Percentiles rank a stretch among this genome's conserved stretches.
Conservation (phyloP, 345 rosid genomes). For the Eutrema yunnanense region DNA sequence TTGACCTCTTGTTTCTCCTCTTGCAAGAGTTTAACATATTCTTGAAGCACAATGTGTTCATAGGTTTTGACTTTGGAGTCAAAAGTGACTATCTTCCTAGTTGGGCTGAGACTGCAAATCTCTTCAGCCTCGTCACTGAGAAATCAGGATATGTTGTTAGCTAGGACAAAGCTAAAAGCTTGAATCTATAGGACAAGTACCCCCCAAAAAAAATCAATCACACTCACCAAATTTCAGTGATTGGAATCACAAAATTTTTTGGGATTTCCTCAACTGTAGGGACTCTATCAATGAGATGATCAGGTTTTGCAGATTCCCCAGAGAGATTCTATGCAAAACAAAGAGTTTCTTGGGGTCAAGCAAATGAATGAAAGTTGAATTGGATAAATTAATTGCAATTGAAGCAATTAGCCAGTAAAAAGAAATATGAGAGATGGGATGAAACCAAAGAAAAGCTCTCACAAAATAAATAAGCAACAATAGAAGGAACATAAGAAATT, state of each 20-base stretch:
- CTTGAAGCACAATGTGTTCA: slow-evolving; percentile 44
- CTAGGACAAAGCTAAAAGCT: slow-evolving; percentile 8
- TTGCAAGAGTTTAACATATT: slow-evolving; percentile 28
- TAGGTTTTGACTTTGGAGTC: slow-evolving; percentile 58
- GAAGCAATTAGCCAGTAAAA: background rate
- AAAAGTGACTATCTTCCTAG: slow-evolving; percentile 73
- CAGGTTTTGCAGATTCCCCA: slow-evolving; percentile 15
- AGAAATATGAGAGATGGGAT: background rate
- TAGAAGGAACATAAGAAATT: background rate
- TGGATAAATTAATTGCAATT: background rate
- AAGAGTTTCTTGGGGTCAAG: background rate
- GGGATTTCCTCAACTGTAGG: slow-evolving; percentile 25
- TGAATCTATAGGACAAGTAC: background rate
- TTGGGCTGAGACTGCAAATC: slow-evolving; percentile 30
- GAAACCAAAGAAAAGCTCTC: background rate
- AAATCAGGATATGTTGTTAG: background rate
- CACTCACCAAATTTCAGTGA: slow-evolving; percentile 39
- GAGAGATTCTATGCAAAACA: slow-evolving; percentile 15
- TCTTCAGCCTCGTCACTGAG: slow-evolving; percentile 42
- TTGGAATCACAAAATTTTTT: slow-evolving; percentile 21
- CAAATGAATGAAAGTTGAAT: background rate
- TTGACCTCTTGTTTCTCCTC: slow-evolving; percentile 30
- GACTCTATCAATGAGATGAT: slow-evolving; percentile 24
- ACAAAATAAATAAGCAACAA: background rate
- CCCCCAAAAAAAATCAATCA: background rate